These are phyloP conservation scores for Psilocybe cyanescens DNA, from an alignment of 768 basidiomycete genomes.

Conservation along the genomic window DNA sequence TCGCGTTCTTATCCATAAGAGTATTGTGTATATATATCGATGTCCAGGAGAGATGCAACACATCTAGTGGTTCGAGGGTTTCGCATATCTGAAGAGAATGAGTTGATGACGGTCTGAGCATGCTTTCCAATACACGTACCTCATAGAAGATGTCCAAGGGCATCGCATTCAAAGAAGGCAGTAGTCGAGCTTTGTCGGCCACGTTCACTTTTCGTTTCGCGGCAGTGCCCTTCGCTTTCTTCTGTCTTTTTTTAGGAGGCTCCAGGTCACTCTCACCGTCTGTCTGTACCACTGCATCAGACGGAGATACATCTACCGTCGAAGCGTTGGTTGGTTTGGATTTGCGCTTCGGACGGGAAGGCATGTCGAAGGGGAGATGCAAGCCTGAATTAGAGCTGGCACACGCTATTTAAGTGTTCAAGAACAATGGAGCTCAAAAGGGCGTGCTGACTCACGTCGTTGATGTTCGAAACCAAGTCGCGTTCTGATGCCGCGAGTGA, in stretches of 20 bases:
- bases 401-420: too few species aligned
- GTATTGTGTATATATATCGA: slow-evolving; percentile 33
- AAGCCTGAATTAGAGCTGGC: too few species aligned
- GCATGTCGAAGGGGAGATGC: too few species aligned
- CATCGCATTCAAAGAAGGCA: not conserved
- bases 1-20: slow-evolving; percentile 19
- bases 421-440: too few species aligned
- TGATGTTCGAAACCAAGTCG: too few species aligned
- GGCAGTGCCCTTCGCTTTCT: not conserved
- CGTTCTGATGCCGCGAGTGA: too few species aligned
- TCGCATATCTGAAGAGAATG: slow-evolving; percentile 34
- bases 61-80: slow-evolving; percentile 36
- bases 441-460: too few species aligned
- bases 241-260: not conserved
- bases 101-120: not conserved
- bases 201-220: not conserved
- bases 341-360: not conserved
- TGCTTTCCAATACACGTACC: not conserved
- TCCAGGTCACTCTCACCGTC: not conserved
- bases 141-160: not conserved
- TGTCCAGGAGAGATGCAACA: slow-evolving; percentile 42
- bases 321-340: not conserved
- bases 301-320: not conserved
- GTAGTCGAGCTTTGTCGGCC: not conserved
- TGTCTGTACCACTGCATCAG: not conserved